Evolutionary conservation across 108 stramenopile species (phyloP).

Genomic region (Pseudonitzschia multistriata): DNA sequence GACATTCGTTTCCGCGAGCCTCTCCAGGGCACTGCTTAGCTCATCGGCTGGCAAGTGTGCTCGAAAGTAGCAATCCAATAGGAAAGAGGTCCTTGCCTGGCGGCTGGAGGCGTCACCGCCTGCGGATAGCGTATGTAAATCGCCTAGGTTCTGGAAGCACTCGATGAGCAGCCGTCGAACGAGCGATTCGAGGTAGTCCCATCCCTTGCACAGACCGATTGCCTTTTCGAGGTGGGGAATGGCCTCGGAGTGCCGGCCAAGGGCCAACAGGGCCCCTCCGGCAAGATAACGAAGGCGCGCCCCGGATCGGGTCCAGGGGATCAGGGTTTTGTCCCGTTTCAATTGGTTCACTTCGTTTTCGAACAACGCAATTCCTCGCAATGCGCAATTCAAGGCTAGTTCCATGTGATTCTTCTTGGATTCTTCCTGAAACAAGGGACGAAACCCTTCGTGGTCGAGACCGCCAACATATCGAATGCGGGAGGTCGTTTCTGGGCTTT

Average conservation of each 20-base stretch:
- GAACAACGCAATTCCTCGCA: conserved; percentile 59
- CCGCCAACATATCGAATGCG: conserved; percentile 51
- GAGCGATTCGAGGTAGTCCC: conserved; percentile 58
- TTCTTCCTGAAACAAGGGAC: conserved; percentile 45
- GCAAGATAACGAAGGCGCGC: conserved; percentile 78
- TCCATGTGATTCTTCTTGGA: conserved; percentile 47
- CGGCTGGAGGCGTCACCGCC: conserved; percentile 6
- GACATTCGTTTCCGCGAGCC: conserved; percentile 16
- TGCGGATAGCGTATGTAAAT: background rate
- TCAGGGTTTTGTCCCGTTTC: conserved; percentile 7
- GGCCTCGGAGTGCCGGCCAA: conserved; percentile 50
- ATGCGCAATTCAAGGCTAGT: conserved; percentile 56
- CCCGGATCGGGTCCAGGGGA: conserved; percentile 33
- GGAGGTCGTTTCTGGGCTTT: conserved; percentile 9
- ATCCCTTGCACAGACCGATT: conserved; percentile 41
- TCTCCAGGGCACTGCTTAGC: conserved; percentile 26
- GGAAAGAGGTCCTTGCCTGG: conserved; percentile 25
- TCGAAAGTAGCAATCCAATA: conserved; percentile 46
- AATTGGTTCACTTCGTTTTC: conserved; percentile 36
- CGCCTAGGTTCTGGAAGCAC: conserved; percentile 53
- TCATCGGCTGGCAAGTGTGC: conserved; percentile 30
- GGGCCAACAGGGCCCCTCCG: conserved; percentile 58
- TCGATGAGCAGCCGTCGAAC: conserved; percentile 57
- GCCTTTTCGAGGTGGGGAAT: conserved; percentile 56
- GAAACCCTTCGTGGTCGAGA: conserved; percentile 44